These are phyloP conservation scores for Ploettnerulaceae sp. DNA, from an alignment of 2,329 filamentous ascomycete species.

Conservation along the genomic window DNA sequence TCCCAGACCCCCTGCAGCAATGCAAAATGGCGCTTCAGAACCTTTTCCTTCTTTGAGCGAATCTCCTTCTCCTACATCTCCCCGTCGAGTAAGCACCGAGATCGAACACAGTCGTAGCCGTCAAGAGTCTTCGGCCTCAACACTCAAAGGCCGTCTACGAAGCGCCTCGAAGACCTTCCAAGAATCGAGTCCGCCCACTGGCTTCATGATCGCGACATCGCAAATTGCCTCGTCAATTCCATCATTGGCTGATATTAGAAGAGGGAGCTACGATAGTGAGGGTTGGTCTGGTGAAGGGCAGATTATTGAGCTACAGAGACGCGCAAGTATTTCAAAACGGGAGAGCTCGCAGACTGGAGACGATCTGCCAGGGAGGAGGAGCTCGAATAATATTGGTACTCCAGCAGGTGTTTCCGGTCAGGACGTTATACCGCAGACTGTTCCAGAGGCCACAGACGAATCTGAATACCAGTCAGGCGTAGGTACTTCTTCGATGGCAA, in stretches of 20 bases:
- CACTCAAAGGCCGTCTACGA: constrained; percentile 26
- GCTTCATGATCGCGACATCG: constrained; percentile 45
- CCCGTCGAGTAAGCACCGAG: constrained; percentile 12
- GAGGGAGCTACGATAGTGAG: constrained; percentile 30
- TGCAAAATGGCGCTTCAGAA: constrained; percentile 17
- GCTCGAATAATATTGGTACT: constrained; percentile 12
- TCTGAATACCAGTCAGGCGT: constrained; percentile 9
- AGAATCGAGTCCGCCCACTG: constrained; percentile 43
- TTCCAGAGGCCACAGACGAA: constrained; percentile 24
- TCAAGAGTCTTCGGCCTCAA: constrained; percentile 18
- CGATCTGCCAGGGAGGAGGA: constrained; percentile 12
- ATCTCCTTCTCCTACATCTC: constrained; percentile 17
- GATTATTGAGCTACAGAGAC: constrained; percentile 29
- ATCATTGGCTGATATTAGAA: constrained; percentile 30
- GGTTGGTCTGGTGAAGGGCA: constrained; percentile 33
- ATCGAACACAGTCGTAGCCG: constrained; percentile 8
- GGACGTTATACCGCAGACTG: constrained; percentile 20
- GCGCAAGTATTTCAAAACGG: constrained; percentile 21
- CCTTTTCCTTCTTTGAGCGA: constrained; percentile 16
- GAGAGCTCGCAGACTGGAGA: constrained; percentile 20
- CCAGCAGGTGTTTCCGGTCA: constrained; percentile 9
- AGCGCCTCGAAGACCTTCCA: constrained; percentile 37
- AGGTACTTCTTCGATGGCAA: constrained; percentile 7
- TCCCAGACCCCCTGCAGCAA: constrained; percentile 5
- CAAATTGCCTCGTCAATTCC: constrained; percentile 37